Conservation (phyloP, 345 rosid species). For the sweet orange (Citrus sinensis) region DVS_A1.0 CM039167.1:2037001-2037500, state of each 20-base stretch:
- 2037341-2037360: neutral
- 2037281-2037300: slow-evolving; percentile 6
- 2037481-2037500: neutral
- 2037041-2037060: neutral
- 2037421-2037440: neutral
- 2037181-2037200: neutral
- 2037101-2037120: slow-evolving; percentile 12
- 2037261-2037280: neutral
- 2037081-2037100: neutral
- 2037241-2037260: neutral
- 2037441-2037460: neutral
- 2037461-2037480: neutral
- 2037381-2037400: neutral
- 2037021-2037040: neutral
- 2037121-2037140: slow-evolving; percentile 12
- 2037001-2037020: neutral
- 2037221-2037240: neutral
- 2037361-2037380: neutral
- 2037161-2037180: slow-evolving; percentile 12
- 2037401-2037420: no score
- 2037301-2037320: neutral
- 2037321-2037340: neutral
- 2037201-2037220: slow-evolving; percentile 7
- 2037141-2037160: slow-evolving; percentile 5
- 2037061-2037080: neutral